Base-by-base conservation (phyloP, 139 green algal species). In the Coelastrella sp. region DNA sequence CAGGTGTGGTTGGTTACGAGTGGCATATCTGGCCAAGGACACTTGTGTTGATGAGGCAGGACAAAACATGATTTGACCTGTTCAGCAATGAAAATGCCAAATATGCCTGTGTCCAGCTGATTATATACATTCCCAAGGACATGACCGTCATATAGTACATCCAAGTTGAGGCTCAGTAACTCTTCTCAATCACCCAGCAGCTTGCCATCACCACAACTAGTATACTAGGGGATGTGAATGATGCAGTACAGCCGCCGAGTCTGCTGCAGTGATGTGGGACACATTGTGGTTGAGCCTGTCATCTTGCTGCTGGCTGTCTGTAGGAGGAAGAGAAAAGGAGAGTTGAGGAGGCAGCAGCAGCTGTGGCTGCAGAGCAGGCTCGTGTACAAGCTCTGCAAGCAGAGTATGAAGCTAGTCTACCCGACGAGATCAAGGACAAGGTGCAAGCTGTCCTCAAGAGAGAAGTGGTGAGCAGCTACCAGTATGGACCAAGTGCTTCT, bases 381-480 rank as follows among this genome's bases (percentile, higher is more conserved):
- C 69, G 87, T 0, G 45, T 88, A 81, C 76, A 40, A 4, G 68
- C 57, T 35, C 27, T 95, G 9, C 80, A 89, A n/a, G 86, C 88
- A 21, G 89, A 89, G 51, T 94, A 94, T 62, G 89, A 91, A 63
- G 84, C 81, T 23, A 83, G 88, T 21, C 90, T 95, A 13, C 90
- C 90, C 15, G 91, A 95, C 35, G 92, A 94, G 63, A 81, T 95
- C 57, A 79, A 89, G 71, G 85, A 87, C 9, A 83, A 81, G 6
- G 91, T 94, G 53, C 21, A 78, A 59, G 63, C 53, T 45, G 90
- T 79, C 3, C 35, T 94, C 38, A 78, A 89, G 51, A 62, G 68
- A 23, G 88, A 94, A 64, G 72, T 92, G 86, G 86, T 89, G n/a
- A 68, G 75, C 21, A 43, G 21, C 4, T 17, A 43, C 25, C 25